These are phyloP conservation scores for Salvia sclarea DNA, from an alignment of 305 asterid species.

Conservation along the genomic window DNA sequence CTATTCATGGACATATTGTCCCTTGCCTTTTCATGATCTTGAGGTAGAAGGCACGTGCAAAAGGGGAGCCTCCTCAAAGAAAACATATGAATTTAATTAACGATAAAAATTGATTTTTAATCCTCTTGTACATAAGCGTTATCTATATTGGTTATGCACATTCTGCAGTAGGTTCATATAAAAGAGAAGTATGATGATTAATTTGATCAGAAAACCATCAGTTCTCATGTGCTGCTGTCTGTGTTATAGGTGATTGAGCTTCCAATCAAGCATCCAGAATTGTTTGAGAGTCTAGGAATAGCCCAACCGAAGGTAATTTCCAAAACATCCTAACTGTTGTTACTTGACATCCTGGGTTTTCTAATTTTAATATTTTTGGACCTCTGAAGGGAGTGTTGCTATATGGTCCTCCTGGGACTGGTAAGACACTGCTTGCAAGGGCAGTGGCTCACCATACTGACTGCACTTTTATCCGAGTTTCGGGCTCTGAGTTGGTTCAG, in stretches of 20 bases:
- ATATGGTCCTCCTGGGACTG: constrained; percentile 98
- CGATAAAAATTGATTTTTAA: neutral
- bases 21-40: neutral
- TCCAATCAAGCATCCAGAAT: constrained; percentile 96
- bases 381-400: constrained; percentile 79
- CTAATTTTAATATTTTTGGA: constrained; percentile 26
- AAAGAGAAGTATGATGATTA: neutral
- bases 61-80: neutral
- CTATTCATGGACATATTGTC: neutral
- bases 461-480: constrained; percentile 95
- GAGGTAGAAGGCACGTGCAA: constrained; percentile 3
- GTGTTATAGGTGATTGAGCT: constrained; percentile 86
- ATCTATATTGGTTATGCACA: neutral
- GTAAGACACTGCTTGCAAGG: constrained; percentile 92
- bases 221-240: constrained; percentile 28
- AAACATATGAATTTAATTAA: neutral
- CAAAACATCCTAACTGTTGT: constrained; percentile 4
- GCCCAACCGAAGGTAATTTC: constrained; percentile 91
- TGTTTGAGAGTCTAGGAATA: constrained; percentile 97
- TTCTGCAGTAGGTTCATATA: neutral
- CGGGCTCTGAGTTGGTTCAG: constrained; percentile 96
- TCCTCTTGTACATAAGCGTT: neutral
- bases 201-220: neutral
- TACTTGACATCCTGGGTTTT: constrained; percentile 7
- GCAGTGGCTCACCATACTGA: constrained; percentile 99